Evolutionary conservation across 306 rosid genomes (phyloP), one percentile per base, ranked within the genome.

Genomic region (Carpinus viminea): DNA sequence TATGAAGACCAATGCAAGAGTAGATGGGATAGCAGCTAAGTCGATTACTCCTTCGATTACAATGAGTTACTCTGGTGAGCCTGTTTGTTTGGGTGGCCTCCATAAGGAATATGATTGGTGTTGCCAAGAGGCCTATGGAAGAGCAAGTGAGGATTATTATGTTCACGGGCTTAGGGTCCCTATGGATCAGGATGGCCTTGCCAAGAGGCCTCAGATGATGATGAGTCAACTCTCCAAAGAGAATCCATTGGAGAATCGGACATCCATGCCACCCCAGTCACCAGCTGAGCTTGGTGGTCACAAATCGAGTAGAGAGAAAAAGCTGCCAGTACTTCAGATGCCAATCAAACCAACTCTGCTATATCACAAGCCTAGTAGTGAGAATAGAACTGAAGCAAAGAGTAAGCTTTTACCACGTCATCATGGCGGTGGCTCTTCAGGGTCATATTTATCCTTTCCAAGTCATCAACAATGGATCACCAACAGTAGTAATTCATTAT

Each of bases 81-180:
- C 83, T 70, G 64, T n/a, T 31, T 3, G 2, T 15, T 34, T 66
- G 28, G 71, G 28, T 57, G 74, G 70, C 66, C 46, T 56, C 28
- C 45, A 82, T 73, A 66, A 15, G 38, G 72, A 82, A 70, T 55
- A 43, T 60, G 79, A 72, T n/a, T 38, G 43, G 43, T 6, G 43
- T 38, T 38, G 43, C 43, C 43, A 38, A 38, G 43, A 38, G 34
- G 34, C 34, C 34, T 31, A 31, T 31, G 34, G 34, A 38, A 38
- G 43, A 38, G 80, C 76, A 48, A 45, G 74, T 16, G 77, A 85
- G 36, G 81, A 87, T 20, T 81, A 73, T 66, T 81, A 73, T 66
- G 85, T 91, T 28, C 90, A 80, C 0, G 92, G 93, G 17, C 78
- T 87, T 16, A 83, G 92, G 83, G 83, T 93, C 41, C 85, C 91